Evolutionary conservation across 2,329 filamentous ascomycete species (phyloP).

Genomic region (Raffaelea arxii): DNA sequence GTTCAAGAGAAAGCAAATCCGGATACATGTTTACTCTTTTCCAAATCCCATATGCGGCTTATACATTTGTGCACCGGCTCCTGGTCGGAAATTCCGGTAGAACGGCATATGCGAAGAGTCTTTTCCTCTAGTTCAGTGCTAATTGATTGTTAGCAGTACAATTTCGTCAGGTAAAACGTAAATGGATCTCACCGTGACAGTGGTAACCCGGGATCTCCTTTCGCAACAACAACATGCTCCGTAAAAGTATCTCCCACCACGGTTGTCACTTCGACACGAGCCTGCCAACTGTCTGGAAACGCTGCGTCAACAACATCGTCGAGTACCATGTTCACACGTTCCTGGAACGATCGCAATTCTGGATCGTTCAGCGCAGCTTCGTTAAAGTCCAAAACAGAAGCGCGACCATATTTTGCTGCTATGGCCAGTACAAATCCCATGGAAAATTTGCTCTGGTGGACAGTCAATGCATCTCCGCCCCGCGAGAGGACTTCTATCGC

Average conservation of each 20-base stretch:
- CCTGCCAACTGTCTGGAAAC: constrained; percentile 6
- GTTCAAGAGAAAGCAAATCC: not conserved
- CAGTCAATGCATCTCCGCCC: not conserved
- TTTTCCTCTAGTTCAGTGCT: not conserved
- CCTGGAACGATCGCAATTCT: not conserved
- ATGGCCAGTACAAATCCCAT: constrained; percentile 7
- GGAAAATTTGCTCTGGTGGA: constrained; percentile 6
- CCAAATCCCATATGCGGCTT: not conserved
- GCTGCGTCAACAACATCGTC: constrained; percentile 1
- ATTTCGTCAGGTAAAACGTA: too few relatives aligned
- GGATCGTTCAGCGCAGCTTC: not conserved
- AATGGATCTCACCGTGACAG: constrained; percentile 1
- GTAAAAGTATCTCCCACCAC: not conserved
- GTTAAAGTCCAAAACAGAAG: constrained; percentile 3
- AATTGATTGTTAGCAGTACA: too few relatives aligned
- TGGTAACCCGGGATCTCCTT: constrained; percentile 3
- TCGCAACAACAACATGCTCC: constrained; percentile 2
- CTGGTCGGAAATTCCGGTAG: not conserved
- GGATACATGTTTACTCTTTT: not conserved
- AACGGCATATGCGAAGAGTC: not conserved
- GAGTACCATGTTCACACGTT: constrained; percentile 1
- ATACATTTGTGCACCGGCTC: not conserved
- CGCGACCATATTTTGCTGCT: not conserved
- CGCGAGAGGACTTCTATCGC: constrained; percentile 1
- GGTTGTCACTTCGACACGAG: not conserved